Conservation (phyloP, 2,329 filamentous ascomycete genomes). For the Ophiostoma sp. region DNA sequence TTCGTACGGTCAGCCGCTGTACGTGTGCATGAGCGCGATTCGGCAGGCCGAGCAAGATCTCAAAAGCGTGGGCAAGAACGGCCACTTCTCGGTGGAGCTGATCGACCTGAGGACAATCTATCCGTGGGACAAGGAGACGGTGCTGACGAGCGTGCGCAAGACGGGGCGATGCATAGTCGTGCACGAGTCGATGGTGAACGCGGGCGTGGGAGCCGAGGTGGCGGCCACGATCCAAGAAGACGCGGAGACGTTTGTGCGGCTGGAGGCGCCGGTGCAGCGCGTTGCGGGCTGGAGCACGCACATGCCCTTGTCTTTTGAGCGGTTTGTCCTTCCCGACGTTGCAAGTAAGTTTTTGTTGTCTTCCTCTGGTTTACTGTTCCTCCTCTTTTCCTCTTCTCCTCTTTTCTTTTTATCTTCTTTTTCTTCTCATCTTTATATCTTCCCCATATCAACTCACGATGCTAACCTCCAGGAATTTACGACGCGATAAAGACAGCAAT, state of each 20-base stretch:
- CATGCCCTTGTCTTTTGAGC: slow-evolving; percentile 72
- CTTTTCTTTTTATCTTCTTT: not conserved
- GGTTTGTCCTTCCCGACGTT: slow-evolving; percentile 77
- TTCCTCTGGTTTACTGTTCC: too few relatives aligned
- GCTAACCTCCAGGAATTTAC: slow-evolving; percentile 54
- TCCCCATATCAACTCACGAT: not conserved
- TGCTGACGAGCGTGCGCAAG: slow-evolving; percentile 78
- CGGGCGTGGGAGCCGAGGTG: slow-evolving; percentile 82
- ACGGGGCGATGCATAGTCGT: slow-evolving; percentile 83
- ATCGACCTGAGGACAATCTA: slow-evolving; percentile 86
- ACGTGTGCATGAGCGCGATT: slow-evolving; percentile 74
- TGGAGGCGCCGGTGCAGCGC: slow-evolving; percentile 80
- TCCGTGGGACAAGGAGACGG: slow-evolving; percentile 80
- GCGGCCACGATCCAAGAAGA: slow-evolving; percentile 83
- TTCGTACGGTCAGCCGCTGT: slow-evolving; percentile 85
- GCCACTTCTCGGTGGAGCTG: slow-evolving; percentile 73
- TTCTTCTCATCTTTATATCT: not conserved
- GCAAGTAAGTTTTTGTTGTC: slow-evolving; percentile 61
- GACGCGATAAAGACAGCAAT: slow-evolving; percentile 61
- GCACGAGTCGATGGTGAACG: slow-evolving; percentile 88
- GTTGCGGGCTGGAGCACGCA: slow-evolving; percentile 90
- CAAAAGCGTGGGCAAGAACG: slow-evolving; percentile 39
- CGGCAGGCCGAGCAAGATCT: slow-evolving; percentile 68
- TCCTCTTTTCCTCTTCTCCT: not conserved
- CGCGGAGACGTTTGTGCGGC: slow-evolving; percentile 64